Conservation (phyloP, 1,284 basidiomycete genomes). For the Heterobasidion irregulare region DNA sequence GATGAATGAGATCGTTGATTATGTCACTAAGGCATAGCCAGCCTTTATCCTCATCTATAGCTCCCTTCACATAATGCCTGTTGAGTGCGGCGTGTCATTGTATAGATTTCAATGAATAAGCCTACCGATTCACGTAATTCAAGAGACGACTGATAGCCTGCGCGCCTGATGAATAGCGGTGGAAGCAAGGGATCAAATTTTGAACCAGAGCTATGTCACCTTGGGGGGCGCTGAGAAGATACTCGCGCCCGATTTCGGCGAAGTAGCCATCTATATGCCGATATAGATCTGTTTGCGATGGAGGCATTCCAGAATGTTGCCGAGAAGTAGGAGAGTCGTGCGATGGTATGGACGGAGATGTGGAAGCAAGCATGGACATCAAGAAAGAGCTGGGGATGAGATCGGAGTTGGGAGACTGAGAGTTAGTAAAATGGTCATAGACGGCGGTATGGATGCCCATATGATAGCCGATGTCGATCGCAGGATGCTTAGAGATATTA, state of each 20-base stretch:
- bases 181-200: constrained; percentile 62
- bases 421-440: constrained; percentile 68
- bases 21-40: constrained; percentile 65
- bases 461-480: constrained; percentile 63
- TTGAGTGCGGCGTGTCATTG: background rate
- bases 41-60: constrained; percentile 67
- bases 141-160: constrained; percentile 60
- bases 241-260: constrained; percentile 46
- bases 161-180: constrained; percentile 57
- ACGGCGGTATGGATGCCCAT: constrained; percentile 70
- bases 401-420: constrained; percentile 25
- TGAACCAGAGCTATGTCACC: constrained; percentile 60
- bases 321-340: background rate
- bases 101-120: background rate
- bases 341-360: constrained; percentile 7
- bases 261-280: constrained; percentile 62
- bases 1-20: constrained; percentile 47
- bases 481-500: constrained; percentile 47
- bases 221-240: constrained; percentile 51
- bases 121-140: constrained; percentile 60
- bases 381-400: constrained; percentile 14
- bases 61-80: constrained; percentile 62
- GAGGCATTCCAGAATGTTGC: constrained; percentile 20
- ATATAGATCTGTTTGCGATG: constrained; percentile 59
- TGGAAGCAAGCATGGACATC: constrained; percentile 17